Evolutionary conservation across 2,329 filamentous ascomycete species (phyloP), one percentile per base, ranked within the genome.

Genomic region (Aspergillus hortae): DNA sequence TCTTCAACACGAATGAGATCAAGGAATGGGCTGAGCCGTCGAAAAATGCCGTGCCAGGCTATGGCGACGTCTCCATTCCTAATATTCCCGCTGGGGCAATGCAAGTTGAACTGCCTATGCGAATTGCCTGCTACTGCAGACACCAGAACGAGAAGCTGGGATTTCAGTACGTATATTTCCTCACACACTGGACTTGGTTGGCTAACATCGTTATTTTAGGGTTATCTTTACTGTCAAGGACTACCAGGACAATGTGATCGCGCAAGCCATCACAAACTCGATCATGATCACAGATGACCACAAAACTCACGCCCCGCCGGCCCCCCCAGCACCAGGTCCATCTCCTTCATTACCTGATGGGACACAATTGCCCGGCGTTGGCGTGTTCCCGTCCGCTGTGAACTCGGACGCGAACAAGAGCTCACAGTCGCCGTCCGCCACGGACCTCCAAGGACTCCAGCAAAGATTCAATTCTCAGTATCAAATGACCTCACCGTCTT

Each of bases 211-310:
- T 4, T 11, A 12, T 27, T 50, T 12, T 56, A 77, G 77, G 62
- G 91, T 97, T 62, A 95, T 99, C 57, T 95, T 97, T 72, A 97
- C 92, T 1, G 80, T 99, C 64, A 95, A 92, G 67, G 90, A 96
- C 70, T 83, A 83, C 65, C 76, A 84, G 57, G 88, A 86, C 61
- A 84, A 85, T 42, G 76, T 96, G 30, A 76, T 97, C 41, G 89
- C 90, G 6, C 92, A 99, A 72, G 84, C 86, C 48, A 87, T 96
- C 58, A 90, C 90, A 17, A 85, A 87, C 50, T 89, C 90, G 0
- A 95, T 97, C 58, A 92, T 96, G 82, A 96, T 97, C 57, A 97
- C 94, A 1, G 92, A 99, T 67, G 92, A 99, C 65, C 92, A 97
- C 76, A 97, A 97, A 75, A 96, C 90, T 6, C 88, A 90, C 61